phyloP scores from a whole-genome alignment of 169 alveolate genomes.

The Fabrea salina region DNA sequence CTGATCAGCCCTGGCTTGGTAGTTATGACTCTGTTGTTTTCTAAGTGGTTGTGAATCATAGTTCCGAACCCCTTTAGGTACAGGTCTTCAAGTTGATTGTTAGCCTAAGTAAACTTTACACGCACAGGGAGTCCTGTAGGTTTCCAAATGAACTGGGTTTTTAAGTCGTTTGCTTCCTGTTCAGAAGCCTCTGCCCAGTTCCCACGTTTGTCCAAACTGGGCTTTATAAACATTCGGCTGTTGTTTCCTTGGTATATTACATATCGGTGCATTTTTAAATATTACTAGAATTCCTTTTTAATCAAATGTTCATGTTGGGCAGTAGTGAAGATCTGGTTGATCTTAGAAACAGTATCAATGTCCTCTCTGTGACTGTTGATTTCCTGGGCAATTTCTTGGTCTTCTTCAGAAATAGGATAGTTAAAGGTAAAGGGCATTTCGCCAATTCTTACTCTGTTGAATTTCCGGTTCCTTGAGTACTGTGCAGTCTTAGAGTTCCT shows the following conservation, averaged over 20 bases:
- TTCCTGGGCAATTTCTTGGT: no score
- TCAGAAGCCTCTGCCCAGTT: conserved; percentile 1
- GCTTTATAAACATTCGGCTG: background rate
- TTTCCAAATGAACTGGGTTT: conserved; percentile 5
- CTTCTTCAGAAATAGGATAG: no score
- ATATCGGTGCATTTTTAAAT: background rate
- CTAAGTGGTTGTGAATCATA: conserved; percentile 61
- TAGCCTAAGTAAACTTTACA: background rate
- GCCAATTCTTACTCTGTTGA: no score
- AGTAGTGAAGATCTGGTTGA: no score
- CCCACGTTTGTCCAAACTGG: background rate
- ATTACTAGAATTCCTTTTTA: no score
- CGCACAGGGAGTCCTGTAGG: background rate
- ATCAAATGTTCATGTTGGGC: no score
- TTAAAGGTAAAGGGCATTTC: no score
- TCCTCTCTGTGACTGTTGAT: no score
- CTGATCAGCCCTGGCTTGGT: conserved; percentile 55
- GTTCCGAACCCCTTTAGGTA: conserved; percentile 11
- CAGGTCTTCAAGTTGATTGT: conserved; percentile 8
- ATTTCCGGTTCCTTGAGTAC: no score
- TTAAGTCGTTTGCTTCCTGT: background rate
- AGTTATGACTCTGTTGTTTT: conserved; percentile 53
- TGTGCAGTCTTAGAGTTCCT: no score
- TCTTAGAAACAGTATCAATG: no score
- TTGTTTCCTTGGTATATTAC: background rate